phyloP scores from a whole-genome alignment of 2,329 filamentous ascomycete genomes.

The Arthrobotrys conoides region DNA sequence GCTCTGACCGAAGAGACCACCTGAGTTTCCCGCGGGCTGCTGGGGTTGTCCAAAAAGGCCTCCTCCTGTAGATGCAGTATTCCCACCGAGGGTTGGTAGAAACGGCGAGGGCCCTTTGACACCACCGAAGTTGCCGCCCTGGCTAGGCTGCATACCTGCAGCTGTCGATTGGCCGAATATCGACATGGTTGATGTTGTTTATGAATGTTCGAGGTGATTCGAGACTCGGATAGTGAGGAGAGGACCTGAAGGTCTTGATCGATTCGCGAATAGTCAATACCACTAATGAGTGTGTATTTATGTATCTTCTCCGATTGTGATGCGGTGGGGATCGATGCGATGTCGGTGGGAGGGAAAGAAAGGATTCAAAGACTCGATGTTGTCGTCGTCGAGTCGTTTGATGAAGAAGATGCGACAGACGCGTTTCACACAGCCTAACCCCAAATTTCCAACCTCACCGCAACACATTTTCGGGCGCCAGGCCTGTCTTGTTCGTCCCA shows the following conservation, averaged over 20 bases:
- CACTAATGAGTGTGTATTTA: not conserved
- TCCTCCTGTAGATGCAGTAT: conserved; percentile 43
- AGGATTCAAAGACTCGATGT: conserved; percentile 20
- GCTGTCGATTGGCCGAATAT: conserved; percentile 51
- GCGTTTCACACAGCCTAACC: conserved; percentile 42
- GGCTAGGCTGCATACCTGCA: conserved; percentile 51
- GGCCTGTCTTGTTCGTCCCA: conserved; percentile 20
- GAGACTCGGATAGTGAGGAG: not conserved
- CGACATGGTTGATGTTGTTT: conserved; percentile 51
- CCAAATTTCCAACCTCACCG: conserved; percentile 50
- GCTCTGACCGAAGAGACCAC: conserved; percentile 50
- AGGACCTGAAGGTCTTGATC: not conserved
- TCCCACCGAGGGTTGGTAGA: conserved; percentile 21
- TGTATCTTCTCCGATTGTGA: not conserved
- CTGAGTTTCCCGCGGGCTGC: conserved; percentile 49
- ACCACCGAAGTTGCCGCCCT: conserved; percentile 56
- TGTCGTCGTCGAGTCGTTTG: conserved; percentile 34
- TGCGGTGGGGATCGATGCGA: not conserved
- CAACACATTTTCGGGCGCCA: conserved; percentile 46
- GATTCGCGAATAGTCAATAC: not conserved
- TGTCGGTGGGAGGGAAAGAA: conserved; percentile 6
- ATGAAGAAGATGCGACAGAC: conserved; percentile 43
- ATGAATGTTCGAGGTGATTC: conserved; percentile 13
- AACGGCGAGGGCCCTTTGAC: conserved; percentile 58
- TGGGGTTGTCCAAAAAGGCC: conserved; percentile 62